Conservation (phyloP, 177 flowering plant species). For the Vitis hybrid region DNA sequence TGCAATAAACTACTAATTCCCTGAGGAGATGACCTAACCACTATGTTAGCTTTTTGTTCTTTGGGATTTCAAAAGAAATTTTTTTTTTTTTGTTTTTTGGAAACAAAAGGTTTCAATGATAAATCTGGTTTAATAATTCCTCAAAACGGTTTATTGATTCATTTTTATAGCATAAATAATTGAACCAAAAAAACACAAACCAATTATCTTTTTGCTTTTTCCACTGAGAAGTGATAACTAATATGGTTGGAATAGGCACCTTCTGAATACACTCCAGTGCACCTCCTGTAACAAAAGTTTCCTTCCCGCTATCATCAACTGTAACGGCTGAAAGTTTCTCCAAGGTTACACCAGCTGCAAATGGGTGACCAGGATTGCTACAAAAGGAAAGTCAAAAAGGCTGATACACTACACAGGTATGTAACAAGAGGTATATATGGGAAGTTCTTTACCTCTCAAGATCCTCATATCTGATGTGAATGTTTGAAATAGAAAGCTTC, state of each 20-base stretch:
- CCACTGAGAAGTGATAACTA: too few relatives aligned
- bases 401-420: too few relatives aligned
- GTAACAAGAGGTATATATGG: too few relatives aligned
- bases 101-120: too few relatives aligned
- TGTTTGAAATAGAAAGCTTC: slow-evolving; percentile 91
- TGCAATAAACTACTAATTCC: too few relatives aligned
- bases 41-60: too few relatives aligned
- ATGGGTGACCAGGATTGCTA: slow-evolving; percentile 97
- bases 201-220: background rate
- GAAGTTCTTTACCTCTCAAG: slow-evolving; percentile 66
- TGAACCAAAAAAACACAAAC: background rate
- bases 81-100: too few relatives aligned
- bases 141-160: background rate
- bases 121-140: too few relatives aligned
- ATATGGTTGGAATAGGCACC: slow-evolving; percentile 37
- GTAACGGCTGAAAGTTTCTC: slow-evolving; percentile 89
- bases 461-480: slow-evolving; percentile 99
- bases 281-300: slow-evolving; percentile 86
- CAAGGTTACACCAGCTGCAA: slow-evolving; percentile 90
- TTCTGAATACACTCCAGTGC: slow-evolving; percentile 82
- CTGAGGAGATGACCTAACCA: too few relatives aligned
- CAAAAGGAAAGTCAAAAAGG: slow-evolving; percentile 17
- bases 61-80: too few relatives aligned
- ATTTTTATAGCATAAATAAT: background rate
- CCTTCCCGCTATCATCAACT: slow-evolving; percentile 85